These are phyloP conservation scores for Raphanus sativus DNA, from an alignment of 345 rosid species.

Conservation along the genomic window DNA sequence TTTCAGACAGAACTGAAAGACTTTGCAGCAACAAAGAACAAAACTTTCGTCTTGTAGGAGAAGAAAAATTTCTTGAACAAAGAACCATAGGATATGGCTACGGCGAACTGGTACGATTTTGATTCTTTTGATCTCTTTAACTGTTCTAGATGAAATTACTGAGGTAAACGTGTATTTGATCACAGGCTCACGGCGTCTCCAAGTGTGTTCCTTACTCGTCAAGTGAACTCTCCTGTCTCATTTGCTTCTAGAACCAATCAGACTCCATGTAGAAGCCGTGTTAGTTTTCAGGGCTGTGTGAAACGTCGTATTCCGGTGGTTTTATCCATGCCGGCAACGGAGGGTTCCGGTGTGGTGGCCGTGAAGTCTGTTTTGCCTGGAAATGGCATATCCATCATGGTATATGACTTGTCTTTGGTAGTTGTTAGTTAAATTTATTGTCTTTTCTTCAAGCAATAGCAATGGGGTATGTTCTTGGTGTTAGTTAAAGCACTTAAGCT, in stretches of 20 bases:
- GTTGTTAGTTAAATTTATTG: not conserved
- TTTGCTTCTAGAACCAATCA: conserved; percentile 32
- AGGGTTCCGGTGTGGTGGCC: conserved; percentile 20
- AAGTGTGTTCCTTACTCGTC: conserved; percentile 27
- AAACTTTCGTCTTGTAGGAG: conserved; percentile 21
- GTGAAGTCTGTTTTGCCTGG: conserved; percentile 35
- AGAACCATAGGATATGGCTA: conserved; percentile 21
- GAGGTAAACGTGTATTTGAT: not conserved
- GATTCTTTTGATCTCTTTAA: not conserved
- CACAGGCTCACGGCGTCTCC: conserved; percentile 40
- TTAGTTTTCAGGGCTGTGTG: conserved; percentile 14
- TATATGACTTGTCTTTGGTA: too few relatives aligned
- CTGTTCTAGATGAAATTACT: not conserved
- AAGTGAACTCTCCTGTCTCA: conserved; percentile 8
- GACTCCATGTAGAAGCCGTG: conserved; percentile 2
- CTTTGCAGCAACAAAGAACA: too few relatives aligned
- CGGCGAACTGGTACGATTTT: conserved; percentile 30
- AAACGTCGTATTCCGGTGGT: conserved; percentile 29
- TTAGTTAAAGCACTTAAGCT: not conserved
- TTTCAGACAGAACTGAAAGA: too few relatives aligned
- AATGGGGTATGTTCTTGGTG: not conserved
- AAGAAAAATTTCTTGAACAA: too few relatives aligned
- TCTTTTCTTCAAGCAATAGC: not conserved
- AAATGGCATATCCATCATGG: conserved; percentile 48
- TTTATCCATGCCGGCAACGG: conserved; percentile 42